phyloP scores from a whole-genome alignment of 129 eudicot genomes.

The Kitagawia praeruptora region DNA sequence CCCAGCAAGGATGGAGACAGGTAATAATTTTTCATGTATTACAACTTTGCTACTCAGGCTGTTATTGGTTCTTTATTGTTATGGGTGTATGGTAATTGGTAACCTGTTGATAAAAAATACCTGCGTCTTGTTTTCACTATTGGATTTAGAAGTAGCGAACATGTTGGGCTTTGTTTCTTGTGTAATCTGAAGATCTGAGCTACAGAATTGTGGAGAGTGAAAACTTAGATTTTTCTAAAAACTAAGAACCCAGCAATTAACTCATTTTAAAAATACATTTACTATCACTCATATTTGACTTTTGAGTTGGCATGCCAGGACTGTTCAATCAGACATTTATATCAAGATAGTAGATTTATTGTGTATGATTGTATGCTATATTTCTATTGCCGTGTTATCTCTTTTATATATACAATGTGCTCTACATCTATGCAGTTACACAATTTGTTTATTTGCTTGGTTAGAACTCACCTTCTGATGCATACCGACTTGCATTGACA shows the following conservation, averaged over 20 bases:
- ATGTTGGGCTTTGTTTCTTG: neutral
- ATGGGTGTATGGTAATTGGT: neutral
- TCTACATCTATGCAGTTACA: neutral
- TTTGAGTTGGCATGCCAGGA: constrained; percentile 1
- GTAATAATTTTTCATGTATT: constrained; percentile 20
- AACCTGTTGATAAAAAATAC: neutral
- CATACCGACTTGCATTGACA: neutral
- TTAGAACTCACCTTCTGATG: neutral
- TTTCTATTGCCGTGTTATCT: neutral
- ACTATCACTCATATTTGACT: neutral
- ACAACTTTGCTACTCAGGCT: neutral
- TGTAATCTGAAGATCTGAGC: neutral
- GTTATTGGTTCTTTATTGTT: neutral
- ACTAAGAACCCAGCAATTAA: neutral
- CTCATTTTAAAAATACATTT: neutral
- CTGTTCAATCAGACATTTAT: neutral
- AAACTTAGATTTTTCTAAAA: neutral
- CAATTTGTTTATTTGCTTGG: neutral
- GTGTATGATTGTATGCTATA: neutral
- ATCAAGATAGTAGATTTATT: neutral
- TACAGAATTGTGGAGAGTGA: neutral
- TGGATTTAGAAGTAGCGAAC: neutral
- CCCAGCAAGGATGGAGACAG: constrained; percentile 99
- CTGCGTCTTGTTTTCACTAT: neutral
- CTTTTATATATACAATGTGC: neutral